Percentiles rank a stretch among this genome's conserved stretches.
Conservation (phyloP, 306 rosid species). For the Canavalia gladiata region DNA sequence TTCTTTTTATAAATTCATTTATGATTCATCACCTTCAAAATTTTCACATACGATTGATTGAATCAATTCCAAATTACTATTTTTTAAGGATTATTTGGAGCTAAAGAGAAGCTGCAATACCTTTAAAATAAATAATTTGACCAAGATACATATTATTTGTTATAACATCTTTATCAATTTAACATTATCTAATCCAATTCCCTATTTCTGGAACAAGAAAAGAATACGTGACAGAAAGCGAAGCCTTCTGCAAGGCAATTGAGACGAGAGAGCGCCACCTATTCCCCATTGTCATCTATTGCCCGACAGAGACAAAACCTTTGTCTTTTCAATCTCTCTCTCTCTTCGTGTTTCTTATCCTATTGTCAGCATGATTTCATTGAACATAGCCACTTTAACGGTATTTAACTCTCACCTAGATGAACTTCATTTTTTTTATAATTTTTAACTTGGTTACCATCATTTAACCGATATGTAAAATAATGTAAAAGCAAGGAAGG, state of each 20-base stretch:
- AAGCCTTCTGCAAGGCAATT: not conserved
- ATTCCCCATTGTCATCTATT: not conserved
- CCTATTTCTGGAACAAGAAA: not conserved
- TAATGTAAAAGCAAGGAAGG: not conserved
- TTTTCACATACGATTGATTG: too few species aligned
- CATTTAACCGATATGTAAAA: not conserved
- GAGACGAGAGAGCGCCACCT: constrained; percentile 6
- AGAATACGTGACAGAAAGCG: not conserved
- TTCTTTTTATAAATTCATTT: too few species aligned
- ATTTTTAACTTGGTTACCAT: not conserved
- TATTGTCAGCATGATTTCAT: not conserved
- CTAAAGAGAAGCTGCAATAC: too few species aligned
- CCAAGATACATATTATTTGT: not conserved
- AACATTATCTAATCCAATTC: not conserved
- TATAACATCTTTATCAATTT: not conserved
- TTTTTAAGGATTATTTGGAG: too few species aligned
- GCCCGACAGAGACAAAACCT: not conserved
- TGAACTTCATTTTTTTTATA: not conserved
- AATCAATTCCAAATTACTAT: too few species aligned
- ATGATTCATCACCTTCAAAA: too few species aligned
- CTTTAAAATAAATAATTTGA: not conserved
- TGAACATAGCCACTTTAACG: not conserved
- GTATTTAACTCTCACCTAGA: not conserved
- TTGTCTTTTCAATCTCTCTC: not conserved
- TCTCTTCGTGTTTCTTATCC: not conserved